Evolutionary conservation across 331 rosid genomes (phyloP).

Genomic region (Malus hybrid): DNA sequence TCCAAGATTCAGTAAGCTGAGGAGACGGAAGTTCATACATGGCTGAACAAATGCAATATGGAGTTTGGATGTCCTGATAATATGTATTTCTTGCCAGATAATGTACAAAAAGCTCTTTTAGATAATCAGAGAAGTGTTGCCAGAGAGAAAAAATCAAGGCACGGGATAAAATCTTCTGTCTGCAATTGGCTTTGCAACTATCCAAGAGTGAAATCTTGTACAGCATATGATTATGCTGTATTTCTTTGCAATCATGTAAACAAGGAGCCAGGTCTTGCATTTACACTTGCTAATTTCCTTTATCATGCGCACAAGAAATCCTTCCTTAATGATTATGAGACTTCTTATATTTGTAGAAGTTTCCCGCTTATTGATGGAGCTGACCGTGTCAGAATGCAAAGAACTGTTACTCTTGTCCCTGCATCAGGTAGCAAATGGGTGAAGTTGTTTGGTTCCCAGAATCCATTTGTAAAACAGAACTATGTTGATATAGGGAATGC

Average conservation of each 20-base stretch:
- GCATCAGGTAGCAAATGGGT: not conserved
- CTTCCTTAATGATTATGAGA: not conserved
- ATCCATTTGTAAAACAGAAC: not conserved
- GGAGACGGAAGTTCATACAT: not conserved
- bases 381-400: not conserved
- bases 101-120: not conserved
- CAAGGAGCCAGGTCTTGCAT: not conserved
- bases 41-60: constrained; percentile 8
- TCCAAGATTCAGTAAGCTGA: not conserved
- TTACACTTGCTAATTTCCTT: not conserved
- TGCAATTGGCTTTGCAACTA: not conserved
- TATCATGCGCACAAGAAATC: not conserved
- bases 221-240: not conserved
- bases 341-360: not conserved
- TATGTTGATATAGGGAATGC: not conserved
- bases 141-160: not conserved
- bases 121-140: not conserved
- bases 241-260: not conserved
- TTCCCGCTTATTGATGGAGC: not conserved
- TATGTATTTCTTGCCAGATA: not conserved
- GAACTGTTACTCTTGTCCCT: not conserved
- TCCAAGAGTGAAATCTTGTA: not conserved
- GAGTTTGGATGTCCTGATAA: constrained; percentile 1
- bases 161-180: not conserved
- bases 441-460: not conserved